These are phyloP conservation scores for Penicillium lagena DNA, from an alignment of 495 filamentous ascomycete genomes.

Conservation along the genomic window DNA sequence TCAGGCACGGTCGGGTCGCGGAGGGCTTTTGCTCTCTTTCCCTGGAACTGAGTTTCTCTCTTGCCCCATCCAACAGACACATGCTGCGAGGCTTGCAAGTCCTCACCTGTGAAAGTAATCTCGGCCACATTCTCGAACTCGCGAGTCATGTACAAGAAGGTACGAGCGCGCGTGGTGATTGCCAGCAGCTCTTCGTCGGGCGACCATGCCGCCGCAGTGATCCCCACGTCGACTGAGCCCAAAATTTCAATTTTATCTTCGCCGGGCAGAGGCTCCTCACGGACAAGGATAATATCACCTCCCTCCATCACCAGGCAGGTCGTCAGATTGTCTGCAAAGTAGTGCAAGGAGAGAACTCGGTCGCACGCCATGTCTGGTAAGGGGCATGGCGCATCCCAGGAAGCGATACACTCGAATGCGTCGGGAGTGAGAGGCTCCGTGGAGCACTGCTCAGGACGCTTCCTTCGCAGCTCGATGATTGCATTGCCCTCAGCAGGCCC, in stretches of 20 bases:
- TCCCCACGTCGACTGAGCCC: conserved; percentile 86
- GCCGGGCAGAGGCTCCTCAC: conserved; percentile 62
- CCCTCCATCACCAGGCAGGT: conserved; percentile 80
- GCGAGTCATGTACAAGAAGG: conserved; percentile 86
- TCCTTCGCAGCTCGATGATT: conserved; percentile 57
- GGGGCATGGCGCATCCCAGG: conserved; percentile 79
- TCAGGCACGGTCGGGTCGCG: conserved; percentile 93
- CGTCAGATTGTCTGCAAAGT: conserved; percentile 71
- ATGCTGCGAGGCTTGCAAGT: conserved; percentile 85
- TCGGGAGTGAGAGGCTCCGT: conserved; percentile 29
- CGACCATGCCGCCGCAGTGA: conserved; percentile 86
- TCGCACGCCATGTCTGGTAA: conserved; percentile 64
- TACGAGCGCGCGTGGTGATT: conserved; percentile 70
- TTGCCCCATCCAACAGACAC: conserved; percentile 99
- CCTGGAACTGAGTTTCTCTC: conserved; percentile 95
- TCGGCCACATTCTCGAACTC: conserved; percentile 78
- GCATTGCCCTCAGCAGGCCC: conserved; percentile 59
- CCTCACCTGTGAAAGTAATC: conserved; percentile 61
- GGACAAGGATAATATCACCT: conserved; percentile 82
- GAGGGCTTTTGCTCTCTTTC: conserved; percentile 82
- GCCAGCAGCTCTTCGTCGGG: conserved; percentile 89
- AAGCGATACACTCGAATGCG: conserved; percentile 54
- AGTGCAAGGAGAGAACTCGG: conserved; percentile 67
- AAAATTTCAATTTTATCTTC: conserved; percentile 86
- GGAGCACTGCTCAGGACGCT: conserved; percentile 30